Conservation (phyloP, 2,329 filamentous ascomycete species). For the Cercospora nicotianae region DNA sequence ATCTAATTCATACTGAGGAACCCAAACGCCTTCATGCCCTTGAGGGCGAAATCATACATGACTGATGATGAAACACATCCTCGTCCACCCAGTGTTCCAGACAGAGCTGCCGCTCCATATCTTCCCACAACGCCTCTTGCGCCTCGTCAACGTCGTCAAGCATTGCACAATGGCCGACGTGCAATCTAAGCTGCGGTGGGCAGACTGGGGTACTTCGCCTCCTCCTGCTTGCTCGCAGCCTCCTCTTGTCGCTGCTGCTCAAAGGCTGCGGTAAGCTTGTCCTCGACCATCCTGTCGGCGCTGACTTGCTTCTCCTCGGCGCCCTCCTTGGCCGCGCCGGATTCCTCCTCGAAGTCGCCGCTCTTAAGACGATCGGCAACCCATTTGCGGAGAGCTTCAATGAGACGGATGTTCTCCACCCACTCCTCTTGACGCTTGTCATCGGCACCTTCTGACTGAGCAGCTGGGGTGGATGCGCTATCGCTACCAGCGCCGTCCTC, state of each 20-base stretch:
- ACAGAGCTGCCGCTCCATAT: constrained; percentile 18
- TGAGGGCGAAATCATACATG: constrained; percentile 3
- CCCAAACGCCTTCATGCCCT: not conserved
- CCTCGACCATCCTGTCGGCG: constrained; percentile 29
- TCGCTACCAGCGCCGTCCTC: constrained; percentile 34
- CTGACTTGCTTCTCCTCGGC: constrained; percentile 24
- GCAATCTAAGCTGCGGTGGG: constrained; percentile 19
- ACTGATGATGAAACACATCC: constrained; percentile 3
- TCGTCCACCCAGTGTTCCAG: constrained; percentile 4
- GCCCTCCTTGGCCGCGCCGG: constrained; percentile 19
- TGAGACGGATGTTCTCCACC: constrained; percentile 65
- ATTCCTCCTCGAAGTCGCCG: constrained; percentile 50
- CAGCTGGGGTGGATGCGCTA: constrained; percentile 32
- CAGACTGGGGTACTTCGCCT: constrained; percentile 28
- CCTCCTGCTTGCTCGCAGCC: constrained; percentile 11
- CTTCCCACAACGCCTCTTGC: constrained; percentile 17
- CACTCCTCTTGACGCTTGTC: constrained; percentile 55
- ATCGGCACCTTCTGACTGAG: constrained; percentile 39
- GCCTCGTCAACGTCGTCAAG: constrained; percentile 17
- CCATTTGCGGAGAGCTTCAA: constrained; percentile 60
- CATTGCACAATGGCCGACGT: not conserved
- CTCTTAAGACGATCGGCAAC: constrained; percentile 57
- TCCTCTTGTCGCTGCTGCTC: constrained; percentile 22
- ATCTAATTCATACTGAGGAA: constrained; percentile 1
- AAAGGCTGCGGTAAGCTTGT: constrained; percentile 28